Percentiles rank a stretch among this genome's conserved stretches.
Conservation (phyloP, 345 rosid species). For the Lepidium aucheri region DNA sequence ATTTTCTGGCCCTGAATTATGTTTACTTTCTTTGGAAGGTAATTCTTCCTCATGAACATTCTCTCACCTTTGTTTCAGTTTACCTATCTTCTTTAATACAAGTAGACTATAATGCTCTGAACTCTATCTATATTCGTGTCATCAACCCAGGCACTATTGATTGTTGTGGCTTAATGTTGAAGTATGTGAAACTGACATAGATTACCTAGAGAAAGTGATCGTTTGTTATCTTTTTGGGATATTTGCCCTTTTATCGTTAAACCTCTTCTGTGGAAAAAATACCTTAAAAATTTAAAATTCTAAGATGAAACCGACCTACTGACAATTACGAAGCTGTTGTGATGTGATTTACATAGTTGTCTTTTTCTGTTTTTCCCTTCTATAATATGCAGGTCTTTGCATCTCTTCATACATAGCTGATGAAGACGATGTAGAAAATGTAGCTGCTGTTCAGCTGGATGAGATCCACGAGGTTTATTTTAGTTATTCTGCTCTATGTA, state of each 20-base stretch:
- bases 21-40: conserved; percentile 78
- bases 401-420: conserved; percentile 57
- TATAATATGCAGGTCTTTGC: conserved; percentile 49
- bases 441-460: conserved; percentile 41
- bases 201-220: neutral
- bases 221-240: neutral
- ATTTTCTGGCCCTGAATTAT: conserved; percentile 45
- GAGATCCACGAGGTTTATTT: conserved; percentile 60
- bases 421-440: conserved; percentile 32
- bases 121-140: neutral
- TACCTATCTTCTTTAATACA: neutral
- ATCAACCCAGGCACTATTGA: neutral
- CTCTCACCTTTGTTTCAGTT: neutral
- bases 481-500: neutral
- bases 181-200: neutral
- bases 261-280: neutral
- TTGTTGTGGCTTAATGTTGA: neutral
- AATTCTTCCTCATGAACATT: neutral
- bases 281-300: neutral
- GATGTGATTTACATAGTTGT: neutral
- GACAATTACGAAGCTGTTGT: neutral
- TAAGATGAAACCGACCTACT: neutral
- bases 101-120: neutral
- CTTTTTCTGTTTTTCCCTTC: neutral
- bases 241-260: neutral